These are phyloP conservation scores for Ophiostoma pallidulum DNA, from an alignment of 2,329 filamentous ascomycete genomes.

Conservation along the genomic window DNA sequence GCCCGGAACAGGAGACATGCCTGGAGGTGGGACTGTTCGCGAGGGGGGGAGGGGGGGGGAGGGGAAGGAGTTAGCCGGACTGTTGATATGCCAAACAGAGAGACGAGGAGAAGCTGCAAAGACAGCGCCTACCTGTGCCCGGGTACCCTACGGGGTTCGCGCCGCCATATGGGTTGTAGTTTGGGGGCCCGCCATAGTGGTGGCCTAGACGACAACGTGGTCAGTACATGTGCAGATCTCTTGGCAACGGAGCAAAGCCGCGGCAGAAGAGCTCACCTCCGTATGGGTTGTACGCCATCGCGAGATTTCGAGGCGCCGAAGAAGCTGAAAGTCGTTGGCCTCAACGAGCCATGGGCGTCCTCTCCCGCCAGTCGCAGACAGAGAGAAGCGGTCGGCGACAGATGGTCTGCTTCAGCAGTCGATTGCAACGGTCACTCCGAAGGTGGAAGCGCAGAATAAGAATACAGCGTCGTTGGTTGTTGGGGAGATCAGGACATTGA, in stretches of 20 bases:
- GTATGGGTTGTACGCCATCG: constrained; percentile 54
- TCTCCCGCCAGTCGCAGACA: too few species aligned
- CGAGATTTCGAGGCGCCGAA: too few species aligned
- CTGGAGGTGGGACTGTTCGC: constrained; percentile 67
- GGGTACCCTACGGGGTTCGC: constrained; percentile 56
- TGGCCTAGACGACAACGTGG: constrained; percentile 21
- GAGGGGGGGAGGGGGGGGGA: constrained; percentile 15
- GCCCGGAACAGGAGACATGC: constrained; percentile 71
- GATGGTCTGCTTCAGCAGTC: too few species aligned
- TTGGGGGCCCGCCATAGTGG: constrained; percentile 65
- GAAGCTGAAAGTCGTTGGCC: too few species aligned
- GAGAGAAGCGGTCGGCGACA: too few species aligned
- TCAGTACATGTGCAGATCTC: neutral
- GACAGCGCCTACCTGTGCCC: constrained; percentile 61
- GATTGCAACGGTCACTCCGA: too few species aligned
- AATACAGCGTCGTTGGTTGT: too few species aligned
- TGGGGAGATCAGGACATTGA: too few species aligned
- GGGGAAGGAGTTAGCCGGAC: neutral
- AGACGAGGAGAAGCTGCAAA: neutral
- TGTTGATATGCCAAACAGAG: neutral
- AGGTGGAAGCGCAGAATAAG: too few species aligned
- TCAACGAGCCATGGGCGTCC: too few species aligned
- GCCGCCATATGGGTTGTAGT: constrained; percentile 62
- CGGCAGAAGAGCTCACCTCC: constrained; percentile 31
- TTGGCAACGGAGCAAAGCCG: neutral